Evolutionary conservation across 2,329 filamentous ascomycete genomes (phyloP).

Genomic region (Curvularia lunata): DNA sequence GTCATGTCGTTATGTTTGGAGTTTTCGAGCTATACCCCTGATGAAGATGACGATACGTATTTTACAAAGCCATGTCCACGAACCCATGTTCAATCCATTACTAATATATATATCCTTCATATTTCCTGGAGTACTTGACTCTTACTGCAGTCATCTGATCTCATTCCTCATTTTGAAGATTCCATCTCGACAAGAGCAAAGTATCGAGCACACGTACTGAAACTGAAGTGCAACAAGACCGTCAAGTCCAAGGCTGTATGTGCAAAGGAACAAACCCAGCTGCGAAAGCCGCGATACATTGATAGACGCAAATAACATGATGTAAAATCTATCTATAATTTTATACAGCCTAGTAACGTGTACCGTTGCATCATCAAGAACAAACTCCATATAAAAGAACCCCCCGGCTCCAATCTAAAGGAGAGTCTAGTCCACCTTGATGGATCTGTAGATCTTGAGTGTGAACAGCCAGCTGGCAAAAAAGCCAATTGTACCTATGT

Average conservation of each 20-base stretch:
- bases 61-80: no score
- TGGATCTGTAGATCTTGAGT: conserved; percentile 92
- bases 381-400: background rate
- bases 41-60: no score
- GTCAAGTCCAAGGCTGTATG: background rate
- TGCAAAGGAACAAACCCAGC: background rate
- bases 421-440: conserved; percentile 83
- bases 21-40: no score
- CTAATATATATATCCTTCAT: no score
- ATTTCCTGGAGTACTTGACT: no score
- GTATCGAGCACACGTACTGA: background rate
- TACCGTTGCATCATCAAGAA: conserved; percentile 1
- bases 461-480: conserved; percentile 95
- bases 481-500: conserved; percentile 87
- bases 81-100: no score
- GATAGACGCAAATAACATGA: conserved; percentile 4
- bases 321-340: conserved; percentile 9
- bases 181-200: background rate
- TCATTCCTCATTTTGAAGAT: background rate
- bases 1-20: no score
- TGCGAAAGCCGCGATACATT: background rate
- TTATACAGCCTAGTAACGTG: background rate
- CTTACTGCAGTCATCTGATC: background rate
- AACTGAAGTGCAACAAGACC: background rate
- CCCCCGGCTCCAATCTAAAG: background rate